Percentiles rank a stretch among this genome's conserved stretches.
phyloP scores from a whole-genome alignment of 345 rosid species.

The Barbarea vulgaris region DNA sequence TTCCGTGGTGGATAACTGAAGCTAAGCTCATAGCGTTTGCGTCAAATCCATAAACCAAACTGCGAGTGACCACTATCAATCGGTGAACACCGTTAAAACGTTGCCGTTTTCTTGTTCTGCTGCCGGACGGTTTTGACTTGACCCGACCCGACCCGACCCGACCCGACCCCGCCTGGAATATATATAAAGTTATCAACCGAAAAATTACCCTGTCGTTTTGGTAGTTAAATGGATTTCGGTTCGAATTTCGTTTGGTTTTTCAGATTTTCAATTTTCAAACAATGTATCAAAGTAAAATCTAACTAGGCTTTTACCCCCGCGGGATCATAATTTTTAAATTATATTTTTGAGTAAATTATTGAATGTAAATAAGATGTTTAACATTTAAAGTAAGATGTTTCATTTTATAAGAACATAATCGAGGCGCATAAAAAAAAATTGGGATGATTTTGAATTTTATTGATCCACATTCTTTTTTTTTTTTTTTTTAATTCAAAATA shows the following conservation, averaged over 20 bases:
- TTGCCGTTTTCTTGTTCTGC: background rate
- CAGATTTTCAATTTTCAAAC: background rate
- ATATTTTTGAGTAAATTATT: no score
- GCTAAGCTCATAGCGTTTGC: slow-evolving; percentile 57
- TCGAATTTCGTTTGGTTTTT: background rate
- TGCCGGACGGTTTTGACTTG: slow-evolving; percentile 1
- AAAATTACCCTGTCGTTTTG: background rate
- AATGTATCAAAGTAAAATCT: background rate
- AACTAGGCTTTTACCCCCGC: no score
- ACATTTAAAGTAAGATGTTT: no score
- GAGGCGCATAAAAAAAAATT: no score
- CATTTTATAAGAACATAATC: no score
- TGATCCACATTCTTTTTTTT: no score
- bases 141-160: background rate
- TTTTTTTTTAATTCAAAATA: no score
- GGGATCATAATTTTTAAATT: no score
- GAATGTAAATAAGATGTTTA: no score
- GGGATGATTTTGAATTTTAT: no score
- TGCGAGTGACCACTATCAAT: slow-evolving; percentile 29
- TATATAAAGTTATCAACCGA: background rate
- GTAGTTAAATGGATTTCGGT: background rate
- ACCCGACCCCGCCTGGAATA: no score
- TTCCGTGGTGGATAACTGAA: slow-evolving; percentile 58
- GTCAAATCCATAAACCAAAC: slow-evolving; percentile 11
- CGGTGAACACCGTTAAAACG: slow-evolving; percentile 7